phyloP scores from a whole-genome alignment of 257 asterid species.

The Fraxinus anomala region DNA sequence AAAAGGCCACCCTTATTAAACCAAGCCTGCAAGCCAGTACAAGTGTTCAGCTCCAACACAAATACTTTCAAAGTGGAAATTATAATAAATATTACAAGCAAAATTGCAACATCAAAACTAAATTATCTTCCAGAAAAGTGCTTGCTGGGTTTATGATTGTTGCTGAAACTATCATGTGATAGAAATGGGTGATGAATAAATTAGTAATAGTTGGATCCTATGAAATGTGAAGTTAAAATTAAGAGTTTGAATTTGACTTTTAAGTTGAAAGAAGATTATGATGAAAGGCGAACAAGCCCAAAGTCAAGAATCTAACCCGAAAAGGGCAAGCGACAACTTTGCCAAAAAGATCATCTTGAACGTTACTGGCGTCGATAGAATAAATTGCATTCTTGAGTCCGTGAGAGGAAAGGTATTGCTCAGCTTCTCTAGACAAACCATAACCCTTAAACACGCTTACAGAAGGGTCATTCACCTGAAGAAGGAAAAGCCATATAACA shows the following conservation, averaged over 20 bases:
- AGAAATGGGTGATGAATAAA: too few species aligned
- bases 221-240: too few species aligned
- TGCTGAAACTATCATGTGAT: too few species aligned
- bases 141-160: too few species aligned
- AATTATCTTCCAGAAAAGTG: background rate
- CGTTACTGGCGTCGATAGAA: constrained; percentile 51
- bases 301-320: constrained; percentile 59
- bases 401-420: constrained; percentile 70
- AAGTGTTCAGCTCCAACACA: constrained; percentile 20
- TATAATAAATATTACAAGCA: background rate
- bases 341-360: constrained; percentile 86
- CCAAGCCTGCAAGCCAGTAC: background rate
- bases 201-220: too few species aligned
- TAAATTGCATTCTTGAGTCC: constrained; percentile 85
- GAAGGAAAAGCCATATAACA: constrained; percentile 10
- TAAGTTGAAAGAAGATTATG: too few species aligned
- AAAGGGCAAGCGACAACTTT: constrained; percentile 71
- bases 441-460: constrained; percentile 79
- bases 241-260: too few species aligned
- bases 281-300: background rate
- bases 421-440: constrained; percentile 71
- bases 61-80: background rate
- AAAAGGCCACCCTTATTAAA: background rate
- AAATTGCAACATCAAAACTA: background rate
- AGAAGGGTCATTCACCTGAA: constrained; percentile 65